Evolutionary conservation across 768 basidiomycete species (phyloP), one percentile per base, ranked within the genome.

Genomic region (Rhodotorula paludigena): DNA sequence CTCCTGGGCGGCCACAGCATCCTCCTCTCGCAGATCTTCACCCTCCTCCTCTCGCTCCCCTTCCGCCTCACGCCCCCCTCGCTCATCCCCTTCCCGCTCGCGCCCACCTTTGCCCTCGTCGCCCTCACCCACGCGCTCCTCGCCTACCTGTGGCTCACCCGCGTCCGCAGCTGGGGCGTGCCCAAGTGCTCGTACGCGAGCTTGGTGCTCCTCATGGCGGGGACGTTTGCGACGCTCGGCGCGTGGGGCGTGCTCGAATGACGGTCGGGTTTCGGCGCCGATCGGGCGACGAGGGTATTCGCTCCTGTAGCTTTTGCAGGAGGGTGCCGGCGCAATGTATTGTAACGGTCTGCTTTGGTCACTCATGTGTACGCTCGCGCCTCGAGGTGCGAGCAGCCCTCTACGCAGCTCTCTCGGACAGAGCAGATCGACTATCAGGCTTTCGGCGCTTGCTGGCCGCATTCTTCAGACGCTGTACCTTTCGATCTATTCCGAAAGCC

Each of bases 41-140:
- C 72, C 21, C 67, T 74, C 33, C 36, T 73, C 35, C 61, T 74
- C 30, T 71, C 74, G 32, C 74, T 74, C 25, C 74, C 74, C 28
- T 73, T 74, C 69, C 71, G 69, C 57, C 66, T 70, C 18, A 62
- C 71, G 25, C 64, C 72, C 9, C 70, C 74, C 25, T 61, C 71
- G 0, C 60, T 74, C 32, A 35, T 74, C 51, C 28, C 64, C 16
- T 63, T 71, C 58, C 69, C 63, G n/a, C 60, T 73, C 45, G 32
- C 33, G 48, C 72, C 72, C 3, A 73, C 74, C 2, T 71, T 73
- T 44, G 15, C 36, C 44, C 12, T 33, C 36, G 71, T 60, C 25
- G 42, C 66, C 16, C 9, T 44, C 10, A 32, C 64, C 5, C 74
- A 74, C 57, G 60, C 63, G 4, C 28, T 64, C n/a, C 49, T 74